A percentile compares a stretch with the other conserved stretches of the same genome.
phyloP scores from a whole-genome alignment of 176 grass and related monocot species.

The Cenchrus purpureus region DNA sequence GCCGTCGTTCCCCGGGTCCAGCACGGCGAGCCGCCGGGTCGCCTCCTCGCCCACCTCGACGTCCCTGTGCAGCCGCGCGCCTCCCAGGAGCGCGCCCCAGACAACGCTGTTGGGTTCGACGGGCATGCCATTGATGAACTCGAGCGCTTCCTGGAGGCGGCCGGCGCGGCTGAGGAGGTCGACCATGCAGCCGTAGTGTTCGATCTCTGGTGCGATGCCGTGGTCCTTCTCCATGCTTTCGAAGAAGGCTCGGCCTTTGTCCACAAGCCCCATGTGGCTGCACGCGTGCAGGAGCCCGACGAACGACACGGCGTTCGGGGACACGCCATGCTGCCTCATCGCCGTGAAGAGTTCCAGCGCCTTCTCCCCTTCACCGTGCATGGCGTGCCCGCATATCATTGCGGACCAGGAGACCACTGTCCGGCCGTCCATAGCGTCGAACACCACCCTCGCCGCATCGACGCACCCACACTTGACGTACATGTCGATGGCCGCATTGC shows the following conservation, averaged over 20 bases:
- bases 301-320: slow-evolving; percentile 42
- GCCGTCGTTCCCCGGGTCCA: slow-evolving; percentile 43
- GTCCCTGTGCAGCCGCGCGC: slow-evolving; percentile 38
- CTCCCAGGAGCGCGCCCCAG: background rate
- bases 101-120: slow-evolving; percentile 37
- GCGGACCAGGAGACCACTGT: slow-evolving; percentile 49
- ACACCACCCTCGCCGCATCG: slow-evolving; percentile 36
- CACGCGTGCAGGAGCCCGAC: slow-evolving; percentile 50
- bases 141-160: slow-evolving; percentile 32
- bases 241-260: slow-evolving; percentile 39
- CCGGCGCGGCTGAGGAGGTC: slow-evolving; percentile 53
- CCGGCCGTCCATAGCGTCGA: slow-evolving; percentile 43
- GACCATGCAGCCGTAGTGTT: slow-evolving; percentile 59
- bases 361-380: slow-evolving; percentile 52
- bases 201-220: slow-evolving; percentile 39
- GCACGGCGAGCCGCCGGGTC: slow-evolving; percentile 15
- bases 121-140: slow-evolving; percentile 49
- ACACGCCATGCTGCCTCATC: slow-evolving; percentile 33
- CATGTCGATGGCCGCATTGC: slow-evolving; percentile 56
- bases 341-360: slow-evolving; percentile 39
- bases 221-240: slow-evolving; percentile 40
- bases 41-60: slow-evolving; percentile 46
- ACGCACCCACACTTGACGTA: slow-evolving; percentile 55
- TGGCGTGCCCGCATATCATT: slow-evolving; percentile 52
- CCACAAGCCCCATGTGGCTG: slow-evolving; percentile 47